phyloP scores from a whole-genome alignment of 2,329 filamentous ascomycete genomes.

The Phaeophleospora eucalypticola region DNA sequence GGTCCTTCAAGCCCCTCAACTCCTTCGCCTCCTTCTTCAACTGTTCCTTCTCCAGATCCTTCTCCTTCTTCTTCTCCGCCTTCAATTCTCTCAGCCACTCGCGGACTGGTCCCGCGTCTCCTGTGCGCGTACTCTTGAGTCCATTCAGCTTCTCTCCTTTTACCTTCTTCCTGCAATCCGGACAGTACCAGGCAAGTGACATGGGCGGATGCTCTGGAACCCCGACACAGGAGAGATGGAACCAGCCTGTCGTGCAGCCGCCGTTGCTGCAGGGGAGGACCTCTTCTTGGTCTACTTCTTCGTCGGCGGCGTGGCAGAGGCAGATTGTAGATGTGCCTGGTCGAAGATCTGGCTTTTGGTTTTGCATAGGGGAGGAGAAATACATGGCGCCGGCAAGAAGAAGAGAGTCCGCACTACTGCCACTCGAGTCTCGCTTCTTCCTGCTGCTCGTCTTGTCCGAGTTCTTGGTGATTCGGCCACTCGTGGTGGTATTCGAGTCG shows the following conservation, averaged over 20 bases:
- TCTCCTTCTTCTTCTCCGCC: neutral
- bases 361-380: too few species aligned
- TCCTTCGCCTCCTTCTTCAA: neutral
- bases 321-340: too few species aligned
- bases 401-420: too few species aligned
- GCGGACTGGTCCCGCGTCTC: too few species aligned
- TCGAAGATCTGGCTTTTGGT: too few species aligned
- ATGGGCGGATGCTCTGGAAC: constrained; percentile 13
- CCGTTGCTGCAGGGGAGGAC: neutral
- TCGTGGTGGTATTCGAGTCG: too few species aligned
- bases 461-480: too few species aligned
- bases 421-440: too few species aligned
- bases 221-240: constrained; percentile 14
- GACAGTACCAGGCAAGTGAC: constrained; percentile 15
- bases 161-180: constrained; percentile 1
- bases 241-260: constrained; percentile 13
- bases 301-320: neutral
- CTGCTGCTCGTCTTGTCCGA: too few species aligned
- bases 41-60: neutral
- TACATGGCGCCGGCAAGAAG: too few species aligned
- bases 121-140: too few species aligned
- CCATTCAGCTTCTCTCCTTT: neutral
- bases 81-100: neutral
- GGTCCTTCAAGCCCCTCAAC: neutral
- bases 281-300: neutral